phyloP scores from a whole-genome alignment of 257 asterid species.

The Voacanga thouarsii region DNA sequence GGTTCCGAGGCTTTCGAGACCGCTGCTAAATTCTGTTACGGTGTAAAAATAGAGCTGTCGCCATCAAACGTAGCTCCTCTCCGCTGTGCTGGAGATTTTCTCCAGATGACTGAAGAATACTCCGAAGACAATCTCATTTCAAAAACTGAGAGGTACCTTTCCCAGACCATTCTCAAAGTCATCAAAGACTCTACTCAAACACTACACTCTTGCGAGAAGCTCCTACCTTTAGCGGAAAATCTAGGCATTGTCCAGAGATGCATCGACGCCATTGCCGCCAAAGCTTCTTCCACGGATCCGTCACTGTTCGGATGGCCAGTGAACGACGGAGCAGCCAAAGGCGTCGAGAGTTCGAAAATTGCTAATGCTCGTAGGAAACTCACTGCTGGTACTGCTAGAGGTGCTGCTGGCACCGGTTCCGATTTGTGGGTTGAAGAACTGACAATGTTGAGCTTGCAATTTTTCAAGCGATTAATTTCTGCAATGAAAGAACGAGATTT shows the following conservation, averaged over 20 bases:
- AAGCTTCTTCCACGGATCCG: conserved; percentile 72
- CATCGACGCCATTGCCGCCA: conserved; percentile 59
- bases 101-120: conserved; percentile 84
- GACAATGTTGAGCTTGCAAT: conserved; percentile 45
- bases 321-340: conserved; percentile 39
- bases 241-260: conserved; percentile 70
- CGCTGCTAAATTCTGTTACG: conserved; percentile 95
- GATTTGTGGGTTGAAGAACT: conserved; percentile 84
- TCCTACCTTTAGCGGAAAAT: conserved; percentile 60
- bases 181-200: conserved; percentile 50
- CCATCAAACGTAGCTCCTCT: conserved; percentile 70
- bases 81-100: conserved; percentile 84
- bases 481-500: conserved; percentile 62
- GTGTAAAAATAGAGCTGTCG: conserved; percentile 71
- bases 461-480: conserved; percentile 59
- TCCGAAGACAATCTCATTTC: conserved; percentile 79
- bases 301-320: conserved; percentile 95
- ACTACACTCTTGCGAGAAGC: conserved; percentile 53
- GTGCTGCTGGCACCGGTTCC: conserved; percentile 24
- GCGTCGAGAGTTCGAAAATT: neutral
- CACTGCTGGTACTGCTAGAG: conserved; percentile 6
- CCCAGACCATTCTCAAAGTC: conserved; percentile 52
- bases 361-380: conserved; percentile 30
- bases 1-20: conserved; percentile 82
- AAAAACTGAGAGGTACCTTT: conserved; percentile 58